phyloP scores from a whole-genome alignment of 1,284 basidiomycete genomes.

The Ceratobasidium sp. region DNA sequence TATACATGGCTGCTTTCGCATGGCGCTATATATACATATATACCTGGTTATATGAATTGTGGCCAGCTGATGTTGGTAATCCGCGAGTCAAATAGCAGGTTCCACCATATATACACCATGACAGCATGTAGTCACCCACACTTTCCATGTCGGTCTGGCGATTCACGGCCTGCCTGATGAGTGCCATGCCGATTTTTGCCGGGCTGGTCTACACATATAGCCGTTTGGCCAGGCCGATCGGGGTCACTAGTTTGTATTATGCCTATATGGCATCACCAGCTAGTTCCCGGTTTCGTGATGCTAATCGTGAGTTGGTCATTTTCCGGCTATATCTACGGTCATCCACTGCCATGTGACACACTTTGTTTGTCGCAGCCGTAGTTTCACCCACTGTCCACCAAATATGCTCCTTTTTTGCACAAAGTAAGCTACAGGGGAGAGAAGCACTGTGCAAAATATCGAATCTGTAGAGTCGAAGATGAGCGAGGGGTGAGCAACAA shows the following conservation, averaged over 20 bases:
- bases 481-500: not conserved
- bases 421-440: not conserved
- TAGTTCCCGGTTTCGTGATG: too few species aligned
- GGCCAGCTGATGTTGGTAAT: too few species aligned
- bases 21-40: too few species aligned
- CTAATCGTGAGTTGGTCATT: too few species aligned
- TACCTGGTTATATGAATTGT: too few species aligned
- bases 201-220: not conserved
- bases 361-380: not conserved
- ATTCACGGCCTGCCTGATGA: too few species aligned
- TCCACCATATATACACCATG: too few species aligned
- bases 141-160: too few species aligned
- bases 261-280: not conserved
- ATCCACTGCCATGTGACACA: conserved; percentile 10
- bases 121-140: too few species aligned
- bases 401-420: not conserved
- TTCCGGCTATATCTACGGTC: not conserved
- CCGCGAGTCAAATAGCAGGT: too few species aligned
- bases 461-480: not conserved
- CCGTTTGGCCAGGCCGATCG: not conserved
- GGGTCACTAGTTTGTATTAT: not conserved
- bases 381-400: not conserved
- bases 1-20: too few species aligned
- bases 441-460: not conserved
- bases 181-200: not conserved